Evolutionary conservation across 2,329 filamentous ascomycete genomes (phyloP), one percentile per base, ranked within the genome.

Genomic region (Neofusicoccum parvum): DNA sequence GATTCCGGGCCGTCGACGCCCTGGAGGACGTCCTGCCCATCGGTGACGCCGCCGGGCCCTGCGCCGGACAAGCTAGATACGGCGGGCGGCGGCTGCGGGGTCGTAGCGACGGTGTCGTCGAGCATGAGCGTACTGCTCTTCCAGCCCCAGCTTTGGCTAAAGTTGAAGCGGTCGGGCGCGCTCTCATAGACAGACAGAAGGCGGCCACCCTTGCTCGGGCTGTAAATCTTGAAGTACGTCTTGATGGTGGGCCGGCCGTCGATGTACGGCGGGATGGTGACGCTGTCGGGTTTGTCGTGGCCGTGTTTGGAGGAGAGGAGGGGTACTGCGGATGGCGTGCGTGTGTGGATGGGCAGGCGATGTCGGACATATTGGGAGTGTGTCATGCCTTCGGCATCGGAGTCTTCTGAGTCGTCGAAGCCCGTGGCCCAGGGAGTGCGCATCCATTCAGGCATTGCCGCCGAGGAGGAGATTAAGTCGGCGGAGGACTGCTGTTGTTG

Each of bases 151-250:
- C 82, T 85, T 74, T 87, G 85, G 53, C 81, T 83, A 71, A 87
- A 87, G 70, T 87, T 86, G 73, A 87, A 87, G 64, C 80, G 80
- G 69, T 87, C 85, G 1, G 85, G 85, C 4, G 84, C 84, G 51
- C 79, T 82, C 68, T 86, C 85, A 69, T 87, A 87, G n/a, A 87
- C 84, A 60, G 81, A 84, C 41, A 87, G 72, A 79, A 87, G 82
- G 14, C 85, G 75, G 3, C 85, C 85, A n/a, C 84, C 85, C 68
- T 86, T 85, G 23, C 79, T 82, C 0, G 85, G 85, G n/a, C 79
- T 82, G 74, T 86, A 87, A 62, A 87, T 87, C 71, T 87, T 87
- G 76, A 87, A 87, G 69, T 87, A 87, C 0, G 85, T 87, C 70
- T 83, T 83, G 72, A 87, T 87, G 1, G 83, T 86, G 0, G 85